Evolutionary conservation across 2,329 filamentous ascomycete species (phyloP).

Genomic region (Xylaria hypoxylon): DNA sequence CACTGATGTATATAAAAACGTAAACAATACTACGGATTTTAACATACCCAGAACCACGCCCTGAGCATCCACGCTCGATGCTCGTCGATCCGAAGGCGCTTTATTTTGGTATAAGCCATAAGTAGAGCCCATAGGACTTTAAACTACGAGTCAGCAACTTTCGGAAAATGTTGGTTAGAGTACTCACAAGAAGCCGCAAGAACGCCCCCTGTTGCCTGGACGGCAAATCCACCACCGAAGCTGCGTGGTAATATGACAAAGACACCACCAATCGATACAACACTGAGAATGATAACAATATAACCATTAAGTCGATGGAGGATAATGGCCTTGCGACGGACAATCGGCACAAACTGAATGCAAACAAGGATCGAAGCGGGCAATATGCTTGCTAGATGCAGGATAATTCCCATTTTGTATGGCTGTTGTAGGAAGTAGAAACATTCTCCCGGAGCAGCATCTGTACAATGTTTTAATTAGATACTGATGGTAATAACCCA

Average conservation of each 20-base stretch:
- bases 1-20: not conserved
- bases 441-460: conserved; percentile 55
- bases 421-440: conserved; percentile 52
- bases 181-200: conserved; percentile 49
- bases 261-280: conserved; percentile 60
- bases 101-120: conserved; percentile 68
- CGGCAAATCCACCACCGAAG: conserved; percentile 66
- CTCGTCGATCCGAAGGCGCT: conserved; percentile 69
- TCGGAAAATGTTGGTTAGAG: too few species aligned
- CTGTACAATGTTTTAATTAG: not conserved
- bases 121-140: conserved; percentile 25
- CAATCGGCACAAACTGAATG: conserved; percentile 61
- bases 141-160: not conserved
- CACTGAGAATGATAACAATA: conserved; percentile 60
- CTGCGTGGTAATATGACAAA: conserved; percentile 63
- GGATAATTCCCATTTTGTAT: conserved; percentile 56
- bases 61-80: conserved; percentile 75
- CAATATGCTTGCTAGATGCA: conserved; percentile 60
- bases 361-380: conserved; percentile 54
- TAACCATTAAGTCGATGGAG: conserved; percentile 72
- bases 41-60: conserved; percentile 61
- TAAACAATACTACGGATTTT: not conserved
- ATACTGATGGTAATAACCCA: not conserved
- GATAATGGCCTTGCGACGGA: conserved; percentile 60
- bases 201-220: conserved; percentile 58